Evolutionary conservation across 1,284 basidiomycete species (phyloP).

Genomic region (Macrocystidia cucumis): DNA sequence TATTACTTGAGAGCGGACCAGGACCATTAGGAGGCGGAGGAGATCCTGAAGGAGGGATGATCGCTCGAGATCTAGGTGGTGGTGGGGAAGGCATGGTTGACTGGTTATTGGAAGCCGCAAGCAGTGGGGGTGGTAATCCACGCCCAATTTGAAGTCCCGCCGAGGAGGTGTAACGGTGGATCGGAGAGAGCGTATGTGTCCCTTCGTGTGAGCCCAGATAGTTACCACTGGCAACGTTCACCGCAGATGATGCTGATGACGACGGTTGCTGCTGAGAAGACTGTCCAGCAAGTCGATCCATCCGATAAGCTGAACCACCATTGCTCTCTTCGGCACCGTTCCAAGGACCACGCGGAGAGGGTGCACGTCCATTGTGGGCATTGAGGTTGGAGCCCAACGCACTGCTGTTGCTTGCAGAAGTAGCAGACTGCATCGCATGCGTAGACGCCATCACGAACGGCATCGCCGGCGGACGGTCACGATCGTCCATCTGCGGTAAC

Average conservation of each 20-base stretch:
- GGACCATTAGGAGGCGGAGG: too few species aligned
- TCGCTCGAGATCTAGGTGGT: neutral
- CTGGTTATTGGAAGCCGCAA: neutral
- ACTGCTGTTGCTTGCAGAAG: constrained; percentile 15
- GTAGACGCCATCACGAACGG: constrained; percentile 46
- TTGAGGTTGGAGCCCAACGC: constrained; percentile 8
- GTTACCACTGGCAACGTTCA: too few species aligned
- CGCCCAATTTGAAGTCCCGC: constrained; percentile 12
- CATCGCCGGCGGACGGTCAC: constrained; percentile 32
- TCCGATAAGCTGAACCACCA: too few species aligned
- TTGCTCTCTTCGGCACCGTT: constrained; percentile 21
- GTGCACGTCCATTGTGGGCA: constrained; percentile 15
- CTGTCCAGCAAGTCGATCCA: too few species aligned
- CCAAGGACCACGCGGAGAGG: constrained; percentile 23
- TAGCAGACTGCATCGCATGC: constrained; percentile 23
- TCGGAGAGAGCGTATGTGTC: constrained; percentile 22
- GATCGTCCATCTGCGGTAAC: constrained; percentile 26
- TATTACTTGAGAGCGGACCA: too few species aligned
- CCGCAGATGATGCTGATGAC: constrained; percentile 13
- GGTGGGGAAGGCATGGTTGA: too few species aligned
- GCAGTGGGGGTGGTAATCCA: constrained; percentile 8
- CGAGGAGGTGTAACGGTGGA: constrained; percentile 20
- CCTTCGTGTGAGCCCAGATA: constrained; percentile 18
- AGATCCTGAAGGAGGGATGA: too few species aligned
- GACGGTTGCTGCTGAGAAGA: constrained; percentile 21